Conservation (phyloP, 371 early-diverging fungal genomes). For the Rhizopus stolonifer region DNA sequence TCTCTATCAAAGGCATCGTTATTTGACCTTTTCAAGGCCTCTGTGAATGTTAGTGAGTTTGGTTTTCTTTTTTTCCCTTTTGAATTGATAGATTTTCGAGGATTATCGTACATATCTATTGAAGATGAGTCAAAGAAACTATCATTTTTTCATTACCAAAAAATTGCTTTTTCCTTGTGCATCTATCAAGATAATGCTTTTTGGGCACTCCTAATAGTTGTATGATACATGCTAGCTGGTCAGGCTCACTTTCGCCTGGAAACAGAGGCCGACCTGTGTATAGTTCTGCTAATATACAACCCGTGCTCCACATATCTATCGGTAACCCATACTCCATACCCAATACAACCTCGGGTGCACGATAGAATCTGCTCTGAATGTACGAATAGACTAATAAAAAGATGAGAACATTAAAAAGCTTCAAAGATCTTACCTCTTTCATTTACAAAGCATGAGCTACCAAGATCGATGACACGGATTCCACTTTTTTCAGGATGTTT, state of each 20-base stretch:
- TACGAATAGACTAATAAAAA: constrained; percentile 79
- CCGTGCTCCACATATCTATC: constrained; percentile 99
- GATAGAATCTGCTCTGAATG: constrained; percentile 95
- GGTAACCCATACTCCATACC: constrained; percentile 83
- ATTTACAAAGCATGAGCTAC: constrained; percentile 76
- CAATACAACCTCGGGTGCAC: constrained; percentile 95
- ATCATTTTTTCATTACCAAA: constrained; percentile 65
- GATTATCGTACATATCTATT: constrained; percentile 60
- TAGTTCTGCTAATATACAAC: constrained; percentile 97
- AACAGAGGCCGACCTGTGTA: constrained; percentile 88
- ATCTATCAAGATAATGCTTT: constrained; percentile 70
- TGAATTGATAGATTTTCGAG: constrained; percentile 72
- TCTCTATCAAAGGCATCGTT: constrained; percentile 56
- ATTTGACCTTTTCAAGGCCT: constrained; percentile 53
- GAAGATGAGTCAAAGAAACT: no score
- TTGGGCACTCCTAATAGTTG: constrained; percentile 87
- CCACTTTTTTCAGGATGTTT: constrained; percentile 49
- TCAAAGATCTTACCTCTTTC: constrained; percentile 42
- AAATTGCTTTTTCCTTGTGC: constrained; percentile 78
- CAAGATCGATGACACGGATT: constrained; percentile 94
- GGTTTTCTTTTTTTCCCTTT: constrained; percentile 85
- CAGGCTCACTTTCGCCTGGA: constrained; percentile 96
- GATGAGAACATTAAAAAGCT: constrained; percentile 32
- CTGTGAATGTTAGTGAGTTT: constrained; percentile 66
- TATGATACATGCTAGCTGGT: constrained; percentile 93